A percentile compares a stretch with the other conserved stretches of the same genome.
These are phyloP conservation scores for Colletotrichum musae DNA, from an alignment of 2,329 filamentous ascomycete genomes.

Conservation along the genomic window DNA sequence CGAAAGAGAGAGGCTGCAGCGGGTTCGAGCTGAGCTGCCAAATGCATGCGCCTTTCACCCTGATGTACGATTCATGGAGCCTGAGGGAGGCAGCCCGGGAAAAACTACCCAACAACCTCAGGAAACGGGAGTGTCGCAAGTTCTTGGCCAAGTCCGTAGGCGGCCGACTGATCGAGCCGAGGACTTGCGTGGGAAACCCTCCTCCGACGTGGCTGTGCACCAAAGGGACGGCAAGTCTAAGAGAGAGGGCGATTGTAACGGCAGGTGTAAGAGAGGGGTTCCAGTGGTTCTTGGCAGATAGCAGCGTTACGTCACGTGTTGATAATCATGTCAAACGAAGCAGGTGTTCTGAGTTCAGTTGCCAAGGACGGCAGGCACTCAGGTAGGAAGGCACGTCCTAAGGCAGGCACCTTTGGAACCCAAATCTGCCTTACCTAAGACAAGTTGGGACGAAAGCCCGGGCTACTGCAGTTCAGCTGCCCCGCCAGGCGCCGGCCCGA, in stretches of 20 bases:
- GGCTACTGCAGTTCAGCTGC: slow-evolving; percentile 5
- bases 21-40: slow-evolving; percentile 33
- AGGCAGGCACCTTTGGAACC: background rate
- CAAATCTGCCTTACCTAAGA: too few relatives aligned
- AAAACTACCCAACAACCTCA: slow-evolving; percentile 31
- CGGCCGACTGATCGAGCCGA: slow-evolving; percentile 29
- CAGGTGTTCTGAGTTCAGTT: too few relatives aligned
- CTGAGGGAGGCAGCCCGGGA: slow-evolving; percentile 40
- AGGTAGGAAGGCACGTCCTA: background rate
- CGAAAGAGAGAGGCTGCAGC: slow-evolving; percentile 17
- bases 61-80: slow-evolving; percentile 37
- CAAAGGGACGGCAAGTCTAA: slow-evolving; percentile 27
- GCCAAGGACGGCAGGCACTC: too few relatives aligned
- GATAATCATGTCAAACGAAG: background rate
- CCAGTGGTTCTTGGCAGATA: slow-evolving; percentile 12
- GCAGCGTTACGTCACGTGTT: slow-evolving; percentile 17
- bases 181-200: slow-evolving; percentile 20
- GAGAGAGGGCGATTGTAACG: slow-evolving; percentile 30
- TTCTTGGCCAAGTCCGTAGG: slow-evolving; percentile 36
- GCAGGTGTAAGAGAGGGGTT: slow-evolving; percentile 39
- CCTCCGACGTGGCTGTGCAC: slow-evolving; percentile 29
- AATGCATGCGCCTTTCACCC: slow-evolving; percentile 35
- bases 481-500: slow-evolving; percentile 12
- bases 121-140: slow-evolving; percentile 30
- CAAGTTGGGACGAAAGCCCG: slow-evolving; percentile 9